These are phyloP conservation scores for Mortierella sp. DNA, from an alignment of 371 early-diverging fungal species.

Conservation along the genomic window DNA sequence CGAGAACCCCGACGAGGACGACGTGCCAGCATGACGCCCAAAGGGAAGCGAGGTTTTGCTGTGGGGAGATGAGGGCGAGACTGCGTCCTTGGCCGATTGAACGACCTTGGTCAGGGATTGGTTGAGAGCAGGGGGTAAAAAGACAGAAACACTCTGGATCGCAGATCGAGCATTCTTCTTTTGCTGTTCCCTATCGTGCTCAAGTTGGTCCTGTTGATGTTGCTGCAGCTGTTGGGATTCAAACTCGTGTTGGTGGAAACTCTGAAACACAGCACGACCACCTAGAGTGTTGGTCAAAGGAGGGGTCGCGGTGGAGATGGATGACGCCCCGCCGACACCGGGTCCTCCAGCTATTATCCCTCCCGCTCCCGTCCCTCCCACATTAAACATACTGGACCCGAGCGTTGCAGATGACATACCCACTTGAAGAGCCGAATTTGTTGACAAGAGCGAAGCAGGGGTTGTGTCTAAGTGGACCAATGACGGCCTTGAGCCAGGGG, in stretches of 20 bases:
- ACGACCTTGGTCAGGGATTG: constrained; percentile 44
- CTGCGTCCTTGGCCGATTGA: constrained; percentile 46
- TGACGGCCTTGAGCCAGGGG: constrained; percentile 17
- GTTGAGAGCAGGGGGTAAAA: constrained; percentile 39
- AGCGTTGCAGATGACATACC: constrained; percentile 17
- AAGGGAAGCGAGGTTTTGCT: constrained; percentile 23
- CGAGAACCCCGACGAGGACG: constrained; percentile 4
- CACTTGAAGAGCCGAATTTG: constrained; percentile 13
- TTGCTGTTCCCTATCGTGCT: constrained; percentile 39
- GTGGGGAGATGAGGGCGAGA: constrained; percentile 24
- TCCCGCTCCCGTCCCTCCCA: not conserved
- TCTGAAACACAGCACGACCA: constrained; percentile 31
- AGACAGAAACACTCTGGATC: constrained; percentile 27
- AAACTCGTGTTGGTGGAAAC: constrained; percentile 22
- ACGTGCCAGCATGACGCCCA: constrained; percentile 11
- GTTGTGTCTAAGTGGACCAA: constrained; percentile 6
- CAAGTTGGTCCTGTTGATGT: constrained; percentile 12
- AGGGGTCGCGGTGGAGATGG: constrained; percentile 25
- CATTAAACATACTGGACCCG: constrained; percentile 16
- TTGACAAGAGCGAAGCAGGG: not conserved
- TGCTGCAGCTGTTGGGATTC: constrained; percentile 32
- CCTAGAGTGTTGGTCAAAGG: constrained; percentile 25
- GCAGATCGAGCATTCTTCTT: constrained; percentile 52
- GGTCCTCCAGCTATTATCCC: not conserved
- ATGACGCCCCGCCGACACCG: constrained; percentile 8